Percentiles rank a stretch among this genome's conserved stretches.
Conservation (phyloP, 169 alveolate species). For the Plasmodium knowlesi region DNA sequence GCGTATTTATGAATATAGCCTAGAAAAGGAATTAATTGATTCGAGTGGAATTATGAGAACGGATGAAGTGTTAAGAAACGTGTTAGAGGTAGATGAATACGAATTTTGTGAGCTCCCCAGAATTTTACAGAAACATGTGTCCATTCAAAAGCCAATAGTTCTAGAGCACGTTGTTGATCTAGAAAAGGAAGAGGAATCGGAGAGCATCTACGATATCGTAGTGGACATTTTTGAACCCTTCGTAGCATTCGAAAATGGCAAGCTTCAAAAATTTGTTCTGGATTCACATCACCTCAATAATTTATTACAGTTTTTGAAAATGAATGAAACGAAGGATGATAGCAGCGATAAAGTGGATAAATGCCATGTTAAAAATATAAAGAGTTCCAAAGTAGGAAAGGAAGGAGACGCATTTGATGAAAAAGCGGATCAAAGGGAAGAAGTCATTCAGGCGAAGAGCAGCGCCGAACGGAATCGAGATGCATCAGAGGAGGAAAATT, state of each 20-base stretch:
- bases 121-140: slow-evolving; percentile 53
- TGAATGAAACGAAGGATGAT: slow-evolving; percentile 17
- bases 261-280: slow-evolving; percentile 46
- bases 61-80: slow-evolving; percentile 60
- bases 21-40: slow-evolving; percentile 65
- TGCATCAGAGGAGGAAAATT: not conserved
- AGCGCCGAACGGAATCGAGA: not conserved
- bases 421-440: not conserved
- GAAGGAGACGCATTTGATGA: not conserved
- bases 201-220: slow-evolving; percentile 67
- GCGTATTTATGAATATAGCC: slow-evolving; percentile 69
- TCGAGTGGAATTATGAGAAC: slow-evolving; percentile 38
- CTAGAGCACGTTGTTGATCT: slow-evolving; percentile 57
- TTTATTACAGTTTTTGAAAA: slow-evolving; percentile 42
- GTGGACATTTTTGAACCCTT: slow-evolving; percentile 70
- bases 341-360: not conserved
- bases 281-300: slow-evolving; percentile 53
- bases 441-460: not conserved
- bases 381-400: not conserved
- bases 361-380: not conserved
- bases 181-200: slow-evolving; percentile 62
- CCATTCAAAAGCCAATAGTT: slow-evolving; percentile 70
- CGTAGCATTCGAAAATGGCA: slow-evolving; percentile 42
- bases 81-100: slow-evolving; percentile 71
- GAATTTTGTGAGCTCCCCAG: slow-evolving; percentile 63